Conservation (phyloP, 2,329 filamentous ascomycete genomes). For the Pezicula radicicola region DNA sequence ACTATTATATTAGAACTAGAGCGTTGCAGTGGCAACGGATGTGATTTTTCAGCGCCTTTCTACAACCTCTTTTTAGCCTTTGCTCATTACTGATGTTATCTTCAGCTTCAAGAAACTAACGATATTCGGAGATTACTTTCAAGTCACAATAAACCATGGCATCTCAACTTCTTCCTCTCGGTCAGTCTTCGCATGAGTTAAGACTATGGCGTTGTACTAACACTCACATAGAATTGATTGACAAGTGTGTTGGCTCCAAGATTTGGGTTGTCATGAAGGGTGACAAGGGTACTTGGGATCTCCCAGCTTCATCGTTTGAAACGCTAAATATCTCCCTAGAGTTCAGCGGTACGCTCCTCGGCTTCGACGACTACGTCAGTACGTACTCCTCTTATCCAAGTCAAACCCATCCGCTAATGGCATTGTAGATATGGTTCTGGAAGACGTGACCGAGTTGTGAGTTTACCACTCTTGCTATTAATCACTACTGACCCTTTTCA, state of each 20-base stretch:
- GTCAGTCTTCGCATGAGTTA: slow-evolving; percentile 10
- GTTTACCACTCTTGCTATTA: slow-evolving; percentile 24
- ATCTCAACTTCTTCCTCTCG: slow-evolving; percentile 27
- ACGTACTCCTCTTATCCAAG: slow-evolving; percentile 45
- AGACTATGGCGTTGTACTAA: slow-evolving; percentile 14
- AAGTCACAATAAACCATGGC: slow-evolving; percentile 20
- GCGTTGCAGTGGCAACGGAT: too few relatives aligned
- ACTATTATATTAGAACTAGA: too few relatives aligned
- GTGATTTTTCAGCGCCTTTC: too few relatives aligned
- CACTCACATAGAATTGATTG: slow-evolving; percentile 75
- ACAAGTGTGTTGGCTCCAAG: slow-evolving; percentile 95
- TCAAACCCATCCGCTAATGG: slow-evolving; percentile 13
- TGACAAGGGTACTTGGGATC: slow-evolving; percentile 74
- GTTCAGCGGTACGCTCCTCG: slow-evolving; percentile 89
- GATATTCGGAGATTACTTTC: neutral
- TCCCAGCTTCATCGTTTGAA: neutral
- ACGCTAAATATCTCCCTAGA: slow-evolving; percentile 51
- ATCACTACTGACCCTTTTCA: slow-evolving; percentile 34
- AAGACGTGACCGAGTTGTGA: slow-evolving; percentile 96
- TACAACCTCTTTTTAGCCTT: neutral
- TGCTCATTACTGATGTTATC: neutral
- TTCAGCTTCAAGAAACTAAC: neutral
- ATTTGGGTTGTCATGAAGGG: slow-evolving; percentile 99
- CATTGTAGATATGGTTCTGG: slow-evolving; percentile 86
- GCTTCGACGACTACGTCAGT: slow-evolving; percentile 99